These are phyloP conservation scores for Tritrichomonas foetus DNA, from an alignment of 208 protist genomes.

Conservation along the genomic window DNA sequence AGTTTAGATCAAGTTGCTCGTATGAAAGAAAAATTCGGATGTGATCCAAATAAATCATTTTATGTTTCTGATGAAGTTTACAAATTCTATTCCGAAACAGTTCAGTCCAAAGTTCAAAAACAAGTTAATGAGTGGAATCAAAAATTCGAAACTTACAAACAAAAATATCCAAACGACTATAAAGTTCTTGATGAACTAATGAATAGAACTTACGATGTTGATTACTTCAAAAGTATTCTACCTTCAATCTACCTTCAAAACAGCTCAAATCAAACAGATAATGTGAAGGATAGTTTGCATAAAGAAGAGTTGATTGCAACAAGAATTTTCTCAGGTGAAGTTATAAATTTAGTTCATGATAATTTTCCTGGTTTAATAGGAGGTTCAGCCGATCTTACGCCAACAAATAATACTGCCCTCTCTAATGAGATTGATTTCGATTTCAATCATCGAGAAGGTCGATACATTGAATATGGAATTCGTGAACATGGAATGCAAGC, in stretches of 20 bases:
- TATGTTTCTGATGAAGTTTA: constrained; percentile 73
- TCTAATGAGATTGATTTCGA: constrained; percentile 61
- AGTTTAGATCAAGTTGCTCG: constrained; percentile 76
- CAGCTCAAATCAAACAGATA: too few relatives aligned
- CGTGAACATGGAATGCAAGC: constrained; percentile 96
- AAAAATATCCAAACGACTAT: constrained; percentile 42
- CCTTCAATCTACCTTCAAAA: constrained; percentile 55
- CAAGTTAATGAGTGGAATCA: constrained; percentile 68
- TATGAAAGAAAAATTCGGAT: constrained; percentile 78
- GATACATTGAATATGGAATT: constrained; percentile 89
- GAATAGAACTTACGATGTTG: constrained; percentile 65
- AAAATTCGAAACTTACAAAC: constrained; percentile 66
- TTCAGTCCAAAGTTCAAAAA: constrained; percentile 53
- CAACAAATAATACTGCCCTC: constrained; percentile 86
- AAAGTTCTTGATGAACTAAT: constrained; percentile 53
- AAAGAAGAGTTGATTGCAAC: constrained; percentile 48
- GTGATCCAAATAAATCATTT: constrained; percentile 77
- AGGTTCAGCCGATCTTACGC: constrained; percentile 92
- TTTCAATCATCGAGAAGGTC: constrained; percentile 29
- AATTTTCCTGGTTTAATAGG: constrained; percentile 81
- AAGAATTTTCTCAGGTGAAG: not conserved
- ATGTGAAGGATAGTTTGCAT: too few relatives aligned
- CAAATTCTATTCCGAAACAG: constrained; percentile 58
- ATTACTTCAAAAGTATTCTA: constrained; percentile 68
- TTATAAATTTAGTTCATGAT: constrained; percentile 58